Evolutionary conservation across 2,329 filamentous ascomycete genomes (phyloP).

Genomic region (Grosmannia clavigera): DNA sequence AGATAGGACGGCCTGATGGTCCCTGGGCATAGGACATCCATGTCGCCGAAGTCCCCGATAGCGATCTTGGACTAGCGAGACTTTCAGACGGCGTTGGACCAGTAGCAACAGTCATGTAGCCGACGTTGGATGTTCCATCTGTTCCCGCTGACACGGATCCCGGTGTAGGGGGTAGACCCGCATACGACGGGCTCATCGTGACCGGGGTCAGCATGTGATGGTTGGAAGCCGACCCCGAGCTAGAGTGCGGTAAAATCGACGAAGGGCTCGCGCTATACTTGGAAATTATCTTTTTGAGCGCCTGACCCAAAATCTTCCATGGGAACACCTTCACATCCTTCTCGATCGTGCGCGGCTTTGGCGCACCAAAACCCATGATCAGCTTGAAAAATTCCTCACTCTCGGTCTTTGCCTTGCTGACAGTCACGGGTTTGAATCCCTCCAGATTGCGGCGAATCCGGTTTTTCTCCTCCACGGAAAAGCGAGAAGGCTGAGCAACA

Average conservation of each 20-base stretch:
- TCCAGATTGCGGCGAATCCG: slow-evolving; percentile 91
- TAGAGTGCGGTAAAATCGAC: slow-evolving; percentile 20
- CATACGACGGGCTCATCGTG: slow-evolving; percentile 26
- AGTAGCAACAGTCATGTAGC: slow-evolving; percentile 25
- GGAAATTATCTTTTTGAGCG: slow-evolving; percentile 94
- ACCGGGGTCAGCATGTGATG: slow-evolving; percentile 29
- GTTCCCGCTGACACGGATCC: slow-evolving; percentile 20
- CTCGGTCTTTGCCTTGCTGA: slow-evolving; percentile 84
- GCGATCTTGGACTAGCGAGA: slow-evolving; percentile 39
- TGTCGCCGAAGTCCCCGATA: slow-evolving; percentile 31
- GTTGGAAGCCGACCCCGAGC: slow-evolving; percentile 13
- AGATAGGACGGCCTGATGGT: slow-evolving; percentile 28
- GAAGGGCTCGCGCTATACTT: slow-evolving; percentile 63
- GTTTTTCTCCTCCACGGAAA: slow-evolving; percentile 97
- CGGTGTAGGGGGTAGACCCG: slow-evolving; percentile 34
- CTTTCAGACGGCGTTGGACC: slow-evolving; percentile 30
- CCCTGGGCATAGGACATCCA: slow-evolving; percentile 24
- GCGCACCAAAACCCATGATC: slow-evolving; percentile 93
- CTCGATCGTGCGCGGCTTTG: slow-evolving; percentile 94
- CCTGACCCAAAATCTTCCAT: slow-evolving; percentile 79
- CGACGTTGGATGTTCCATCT: slow-evolving; percentile 25
- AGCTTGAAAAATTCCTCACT: slow-evolving; percentile 98
- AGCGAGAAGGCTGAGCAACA: slow-evolving; percentile 60
- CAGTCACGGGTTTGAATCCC: slow-evolving; percentile 81
- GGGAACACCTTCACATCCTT: slow-evolving; percentile 99